These are phyloP conservation scores for Pythium volutum DNA, from an alignment of 352 stramenopile species.

Conservation along the genomic window DNA sequence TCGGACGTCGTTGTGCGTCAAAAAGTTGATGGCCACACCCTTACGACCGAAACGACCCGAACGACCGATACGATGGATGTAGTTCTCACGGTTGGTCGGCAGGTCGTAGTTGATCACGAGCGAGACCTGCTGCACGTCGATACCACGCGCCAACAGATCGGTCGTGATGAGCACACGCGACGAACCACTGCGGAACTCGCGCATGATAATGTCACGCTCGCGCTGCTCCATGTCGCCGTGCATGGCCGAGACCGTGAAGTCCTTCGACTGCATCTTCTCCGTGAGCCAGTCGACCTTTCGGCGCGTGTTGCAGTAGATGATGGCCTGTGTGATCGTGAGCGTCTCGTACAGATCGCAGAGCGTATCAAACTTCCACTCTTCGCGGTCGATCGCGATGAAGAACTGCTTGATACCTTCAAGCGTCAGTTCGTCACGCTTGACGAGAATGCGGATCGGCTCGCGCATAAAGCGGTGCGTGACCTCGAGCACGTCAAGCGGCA, in stretches of 20 bases:
- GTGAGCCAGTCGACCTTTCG: constrained; percentile 99
- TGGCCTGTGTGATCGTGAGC: constrained; percentile 98
- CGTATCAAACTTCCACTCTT: constrained; percentile 99
- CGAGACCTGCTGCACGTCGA: constrained; percentile 99
- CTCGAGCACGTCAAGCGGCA: constrained; percentile 99
- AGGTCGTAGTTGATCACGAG: constrained; percentile 99
- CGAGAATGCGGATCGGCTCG: constrained; percentile 98
- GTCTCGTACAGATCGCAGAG: constrained; percentile 99
- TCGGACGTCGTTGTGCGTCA: constrained; percentile 97
- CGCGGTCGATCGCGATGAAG: constrained; percentile 97
- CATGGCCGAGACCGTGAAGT: constrained; percentile 99
- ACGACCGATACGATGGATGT: constrained; percentile 99
- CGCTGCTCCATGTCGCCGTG: constrained; percentile 99
- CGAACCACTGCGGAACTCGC: constrained; percentile 98
- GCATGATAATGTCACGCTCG: constrained; percentile 99
- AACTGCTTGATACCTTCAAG: constrained; percentile 98
- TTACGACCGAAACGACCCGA: constrained; percentile 99
- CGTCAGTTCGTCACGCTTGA: constrained; percentile 99
- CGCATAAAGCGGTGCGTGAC: constrained; percentile 99
- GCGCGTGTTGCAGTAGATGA: constrained; percentile 99
- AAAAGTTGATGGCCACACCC: constrained; percentile 99
- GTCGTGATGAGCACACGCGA: constrained; percentile 99
- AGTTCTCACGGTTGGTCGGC: constrained; percentile 99
- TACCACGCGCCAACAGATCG: constrained; percentile 98
- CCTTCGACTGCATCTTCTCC: constrained; percentile 98